Base-by-base conservation (phyloP, 495 filamentous ascomycete genomes). In the Neurospora africana region DNA sequence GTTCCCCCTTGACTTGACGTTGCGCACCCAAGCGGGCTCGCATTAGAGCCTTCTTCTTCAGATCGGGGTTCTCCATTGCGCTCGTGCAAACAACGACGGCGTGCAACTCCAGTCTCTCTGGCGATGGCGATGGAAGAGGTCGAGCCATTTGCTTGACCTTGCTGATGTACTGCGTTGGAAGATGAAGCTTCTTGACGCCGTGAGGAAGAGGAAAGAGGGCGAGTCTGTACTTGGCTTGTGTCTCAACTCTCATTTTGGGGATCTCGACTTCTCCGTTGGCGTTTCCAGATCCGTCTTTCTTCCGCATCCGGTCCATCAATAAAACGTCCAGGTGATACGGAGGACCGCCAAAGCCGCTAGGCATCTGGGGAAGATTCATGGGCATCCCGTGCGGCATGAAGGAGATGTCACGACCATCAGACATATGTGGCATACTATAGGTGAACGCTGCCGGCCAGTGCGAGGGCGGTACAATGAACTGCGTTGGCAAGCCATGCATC, bases 231-330 rank as follows among this genome's bases (percentile, higher is more conserved):
- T 89, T 89, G 72, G 97, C 97, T 78, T 98, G 95, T 0, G 95
- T 98, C 83, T 98, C 95, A 21, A 98, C 95, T 10, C 95, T 88
- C 21, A 94, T 97, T 81, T 98, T 98, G 71, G 87, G 53, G 2
- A 65, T 65, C 27, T 65, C 53, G 27, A 65, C 53, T 5, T 65
- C 53, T 65, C 53, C 53, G 27, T 65, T 65, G 30, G 27, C 53
- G 27, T 65, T 65, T 65, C 27, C 53, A 65, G 53, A 27, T 7
- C 53, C 53, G 15, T 65, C 53, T 35, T 65, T 65, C 53, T 65
- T 65, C 27, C 53, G 53, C 53, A 65, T 65, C 53, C 53, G 17
- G 53, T 65, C 53, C 53, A 65, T 65, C 27, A 65, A 15, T 5
- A 65, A 33, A 27, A 65, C 53, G 23, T 65, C 53, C 15, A 65